Conservation (phyloP, 1,284 basidiomycete species). For the Tremellales sp. region DNA sequence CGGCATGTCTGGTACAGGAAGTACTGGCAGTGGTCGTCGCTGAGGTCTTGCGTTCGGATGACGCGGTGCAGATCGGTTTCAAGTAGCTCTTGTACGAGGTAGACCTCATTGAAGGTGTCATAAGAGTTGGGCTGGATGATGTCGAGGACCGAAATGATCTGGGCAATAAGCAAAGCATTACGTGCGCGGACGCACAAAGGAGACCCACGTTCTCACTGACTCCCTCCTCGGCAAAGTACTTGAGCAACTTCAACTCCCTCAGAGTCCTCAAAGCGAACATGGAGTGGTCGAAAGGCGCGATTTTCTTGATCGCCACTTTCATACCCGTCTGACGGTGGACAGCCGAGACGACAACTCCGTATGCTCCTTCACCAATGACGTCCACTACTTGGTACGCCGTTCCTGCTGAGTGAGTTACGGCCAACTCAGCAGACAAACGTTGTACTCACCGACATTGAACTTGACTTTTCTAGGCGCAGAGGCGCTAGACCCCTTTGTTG, state of each 20-base stretch:
- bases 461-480: constrained; percentile 78
- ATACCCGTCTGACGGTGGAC: constrained; percentile 72
- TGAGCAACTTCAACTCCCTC: constrained; percentile 80
- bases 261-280: constrained; percentile 86
- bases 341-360: constrained; percentile 73
- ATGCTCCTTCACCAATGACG: constrained; percentile 84
- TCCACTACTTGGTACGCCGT: constrained; percentile 80
- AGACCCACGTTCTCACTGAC: constrained; percentile 88
- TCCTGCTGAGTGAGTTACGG: constrained; percentile 14
- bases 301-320: constrained; percentile 86
- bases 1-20: constrained; percentile 61
- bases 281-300: constrained; percentile 85
- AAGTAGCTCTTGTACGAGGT: constrained; percentile 71
- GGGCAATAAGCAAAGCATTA: no score
- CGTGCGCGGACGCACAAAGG: no score
- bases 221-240: constrained; percentile 83
- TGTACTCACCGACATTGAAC: constrained; percentile 78
- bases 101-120: constrained; percentile 81
- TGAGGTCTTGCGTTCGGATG: constrained; percentile 73
- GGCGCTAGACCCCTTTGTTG: constrained; percentile 35
- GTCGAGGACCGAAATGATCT: constrained; percentile 94
- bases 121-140: constrained; percentile 85
- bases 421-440: background rate
- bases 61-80: constrained; percentile 72
- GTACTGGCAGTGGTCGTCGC: constrained; percentile 80